Base-by-base conservation (phyloP, 1,284 basidiomycete species). In the Leccinum huronense region DNA sequence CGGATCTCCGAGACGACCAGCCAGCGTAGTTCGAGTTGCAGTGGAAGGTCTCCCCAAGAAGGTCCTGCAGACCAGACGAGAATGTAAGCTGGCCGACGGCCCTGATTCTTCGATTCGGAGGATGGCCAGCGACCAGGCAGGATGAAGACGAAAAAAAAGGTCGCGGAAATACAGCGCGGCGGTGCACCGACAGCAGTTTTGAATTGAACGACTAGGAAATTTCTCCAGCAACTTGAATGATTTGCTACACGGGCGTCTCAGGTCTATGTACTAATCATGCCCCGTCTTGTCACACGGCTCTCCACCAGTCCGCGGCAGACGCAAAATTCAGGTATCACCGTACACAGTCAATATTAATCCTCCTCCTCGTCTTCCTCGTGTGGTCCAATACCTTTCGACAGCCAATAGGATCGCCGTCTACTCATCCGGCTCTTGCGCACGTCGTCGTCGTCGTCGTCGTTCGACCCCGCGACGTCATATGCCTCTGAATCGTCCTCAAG, bases 331-430 rank as follows among this genome's bases (percentile, higher is more conserved):
- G 11, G 27, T 16, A 36, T 23, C 57, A 62, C 2, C 40, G 1
- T 5, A 13, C 58, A 57, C 48, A 53, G 57, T 57, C 60, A 45
- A 59, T 34, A 33, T 8, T 58, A n/a, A n/a, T n/a, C n/a, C n/a
- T n/a, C 73, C 55, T 79, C 77, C 16, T 68, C 73, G 27, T 78
- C 79, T 57, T 70, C 70, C 36, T 65, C 69, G 48, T 63, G 45
- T 14, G 64, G 61, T 11, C 70, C 69, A 23, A 67, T 65, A 0
- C 71, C 71, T 54, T 76, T 79, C 5, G 73, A 73, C n/a, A 79
- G 58, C 77, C 76, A 75, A 62, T 73, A 77, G 3, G 68, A 69
- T 59, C 73, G 70, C 34, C 71, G 70, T 59, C 63, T 72, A 16
- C 27, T 57, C 55, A 63, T 66, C 61, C 59, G 61, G 40, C 65